Percentiles rank a stretch among this genome's conserved stretches.
Evolutionary conservation across 805 yeast species (phyloP).

Genomic region (Yamadazyma philogaea): DNA sequence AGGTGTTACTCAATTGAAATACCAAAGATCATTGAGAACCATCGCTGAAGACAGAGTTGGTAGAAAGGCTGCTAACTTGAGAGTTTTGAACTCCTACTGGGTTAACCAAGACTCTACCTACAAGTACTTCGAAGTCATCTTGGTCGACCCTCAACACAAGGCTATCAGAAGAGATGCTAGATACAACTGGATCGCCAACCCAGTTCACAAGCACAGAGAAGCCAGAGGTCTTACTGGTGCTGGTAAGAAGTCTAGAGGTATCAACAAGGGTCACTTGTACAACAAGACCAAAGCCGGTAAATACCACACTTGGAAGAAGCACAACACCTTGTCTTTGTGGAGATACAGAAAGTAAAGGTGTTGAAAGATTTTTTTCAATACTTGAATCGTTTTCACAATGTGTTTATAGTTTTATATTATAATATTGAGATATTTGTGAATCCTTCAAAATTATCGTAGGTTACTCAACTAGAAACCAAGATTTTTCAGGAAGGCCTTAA

Average conservation of each 20-base stretch:
- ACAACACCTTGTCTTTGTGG: slow-evolving; percentile 98
- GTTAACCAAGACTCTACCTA: slow-evolving; percentile 98
- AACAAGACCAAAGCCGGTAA: slow-evolving; percentile 98
- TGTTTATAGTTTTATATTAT: slow-evolving; percentile 6
- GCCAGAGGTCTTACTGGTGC: slow-evolving; percentile 97
- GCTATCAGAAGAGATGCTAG: slow-evolving; percentile 98
- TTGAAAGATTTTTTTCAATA: background rate
- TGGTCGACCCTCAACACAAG: slow-evolving; percentile 96
- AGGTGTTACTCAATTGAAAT: slow-evolving; percentile 98
- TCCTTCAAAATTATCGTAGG: background rate
- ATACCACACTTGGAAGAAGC: slow-evolving; percentile 99
- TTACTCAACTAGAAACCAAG: too few relatives aligned
- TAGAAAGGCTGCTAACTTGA: slow-evolving; percentile 97
- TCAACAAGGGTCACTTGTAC: slow-evolving; percentile 99
- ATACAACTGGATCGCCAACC: slow-evolving; percentile 99
- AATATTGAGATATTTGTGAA: slow-evolving; percentile 7
- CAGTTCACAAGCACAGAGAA: slow-evolving; percentile 99
- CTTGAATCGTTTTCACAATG: background rate
- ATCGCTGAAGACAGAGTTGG: slow-evolving; percentile 99
- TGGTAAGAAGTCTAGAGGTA: slow-evolving; percentile 99
- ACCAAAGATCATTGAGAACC: slow-evolving; percentile 96
- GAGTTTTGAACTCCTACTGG: slow-evolving; percentile 99
- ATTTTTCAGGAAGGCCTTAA: too few relatives aligned
- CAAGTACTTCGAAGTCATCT: slow-evolving; percentile 98
- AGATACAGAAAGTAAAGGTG: slow-evolving; percentile 75